Base-by-base conservation (phyloP, 148 eudicot genomes). In the Suaeda aralocaspica region DNA sequence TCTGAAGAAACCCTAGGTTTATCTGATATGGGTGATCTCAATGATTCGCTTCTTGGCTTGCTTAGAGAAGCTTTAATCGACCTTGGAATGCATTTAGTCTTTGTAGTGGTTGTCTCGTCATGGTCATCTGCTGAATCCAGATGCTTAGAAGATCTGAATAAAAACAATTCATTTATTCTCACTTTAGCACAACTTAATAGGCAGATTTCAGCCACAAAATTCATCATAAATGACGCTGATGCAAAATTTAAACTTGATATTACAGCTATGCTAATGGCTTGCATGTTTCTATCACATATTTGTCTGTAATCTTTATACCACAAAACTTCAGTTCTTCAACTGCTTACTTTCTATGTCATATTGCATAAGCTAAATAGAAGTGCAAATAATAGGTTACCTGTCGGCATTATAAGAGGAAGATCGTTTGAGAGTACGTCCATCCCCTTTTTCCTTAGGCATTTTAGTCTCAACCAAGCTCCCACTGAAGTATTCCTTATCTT, bases 401-500 rank as follows among this genome's bases (percentile, higher is more conserved):
- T 88, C 95, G 67, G 88, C 91, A 57, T 87, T 89, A 70, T 79
- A 88, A 28, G 96, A 91, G 59, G 89, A 85, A 10, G 95, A 88
- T 53, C 91, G 84, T 74, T 89, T 93, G 16, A 93, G 74, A 74
- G 85, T 48, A 57, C 66, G 65, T 9, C 78, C 81, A 53, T 73
- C 72, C 8, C 67, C 78, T 62, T 80, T 77, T 71, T 86, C 89
- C 82, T 83, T 87, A 2, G 79, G 79, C 70, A 84, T 77, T 66
- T 74, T 93, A 63, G 88, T 88, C 80, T 93, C 96, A 49, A 86
- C 75, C 76, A 90, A 85, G 81, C 98, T 93, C 61, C 95, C 95
- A 76, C 98, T 88, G 73, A 93, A 93, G 72, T 88, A 93, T 76
- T 93, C 96, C 79, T 93, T 90, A 31, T 92, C 96, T 82, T 92